Base-by-base conservation (phyloP, 2,329 filamentous ascomycete genomes). In the Curvularia sp. region DNA sequence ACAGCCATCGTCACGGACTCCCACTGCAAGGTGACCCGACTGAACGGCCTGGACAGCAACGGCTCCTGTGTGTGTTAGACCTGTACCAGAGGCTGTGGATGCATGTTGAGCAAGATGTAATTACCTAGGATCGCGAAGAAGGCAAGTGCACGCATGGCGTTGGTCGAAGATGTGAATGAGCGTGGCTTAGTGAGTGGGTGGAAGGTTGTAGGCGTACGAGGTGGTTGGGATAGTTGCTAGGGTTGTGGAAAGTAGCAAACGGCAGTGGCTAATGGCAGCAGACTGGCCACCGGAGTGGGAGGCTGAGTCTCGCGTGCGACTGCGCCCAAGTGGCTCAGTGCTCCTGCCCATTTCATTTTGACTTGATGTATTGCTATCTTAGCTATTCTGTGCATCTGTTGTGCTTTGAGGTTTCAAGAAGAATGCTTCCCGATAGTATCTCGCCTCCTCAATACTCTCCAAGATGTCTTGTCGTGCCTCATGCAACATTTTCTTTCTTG, bases 381-480 rank as follows among this genome's bases (percentile, higher is more conserved):
- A 58, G 10, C 33, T 18, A 13, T 56, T 20, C 30, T 22, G 22
- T 35, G 57, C 28, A 18, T 49, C 58, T 47, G 7, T 24, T 6
- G 44, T 18, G 22, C 33, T 46, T 30, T 26, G 46, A 48, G 59
- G 62, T 31, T 53, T 64, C 13, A 70, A 10, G 39, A 96, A 96
- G 55, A 96, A 85, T 18, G 80, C 81, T 59, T 89, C 82, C 69
- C 86, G 87, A 77, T 97, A 98, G 75, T 90, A 97, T 70, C 82
- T 87, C 54, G 94, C 94, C 81, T 99, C 95, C 55, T 86, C 89
- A 62, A 99, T 97, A 78, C 94, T 98, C 81, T 99, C 95, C 60
- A 97, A 77, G 57, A 99, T 97, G 77, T 99, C 95, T 55, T 92
- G 88, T 68, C 85, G 88, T 0, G 95, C 95, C 77, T 94, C 87